Evolutionary conservation across 352 stramenopile genomes (phyloP).

Genomic region (Paralagenidium karlingii): DNA sequence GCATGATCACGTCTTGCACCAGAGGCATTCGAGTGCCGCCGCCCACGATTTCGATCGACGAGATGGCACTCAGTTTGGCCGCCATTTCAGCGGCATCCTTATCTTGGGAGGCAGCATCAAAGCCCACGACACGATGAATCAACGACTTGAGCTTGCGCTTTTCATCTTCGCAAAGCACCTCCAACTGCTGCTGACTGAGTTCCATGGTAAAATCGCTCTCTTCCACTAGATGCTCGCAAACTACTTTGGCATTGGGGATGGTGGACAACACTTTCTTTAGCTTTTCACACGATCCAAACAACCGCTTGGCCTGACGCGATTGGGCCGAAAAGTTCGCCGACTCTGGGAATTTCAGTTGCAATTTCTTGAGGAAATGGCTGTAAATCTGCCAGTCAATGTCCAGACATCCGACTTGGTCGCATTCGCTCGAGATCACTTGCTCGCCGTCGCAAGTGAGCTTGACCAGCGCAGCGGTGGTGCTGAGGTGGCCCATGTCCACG

Average conservation of each 20-base stretch:
- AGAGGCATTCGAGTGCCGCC: constrained; percentile 82
- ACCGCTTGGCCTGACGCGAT: constrained; percentile 72
- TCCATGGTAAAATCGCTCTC: constrained; percentile 73
- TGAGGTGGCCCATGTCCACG: constrained; percentile 81
- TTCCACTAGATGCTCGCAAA: constrained; percentile 71
- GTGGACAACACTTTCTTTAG: constrained; percentile 86
- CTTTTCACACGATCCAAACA: constrained; percentile 78
- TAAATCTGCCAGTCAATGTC: constrained; percentile 71
- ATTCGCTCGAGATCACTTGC: constrained; percentile 33
- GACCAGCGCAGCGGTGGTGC: constrained; percentile 54
- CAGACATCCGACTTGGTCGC: constrained; percentile 13
- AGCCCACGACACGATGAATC: constrained; percentile 20
- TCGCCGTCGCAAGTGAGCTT: constrained; percentile 47
- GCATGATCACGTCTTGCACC: constrained; percentile 62
- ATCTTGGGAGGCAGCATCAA: too few relatives aligned
- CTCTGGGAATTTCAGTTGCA: constrained; percentile 39
- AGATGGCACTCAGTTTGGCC: too few relatives aligned
- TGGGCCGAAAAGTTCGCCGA: constrained; percentile 29
- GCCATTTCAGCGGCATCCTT: constrained; percentile 6
- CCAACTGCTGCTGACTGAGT: constrained; percentile 57
- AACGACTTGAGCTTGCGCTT: constrained; percentile 36
- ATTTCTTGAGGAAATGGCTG: constrained; percentile 59
- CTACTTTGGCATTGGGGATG: constrained; percentile 63
- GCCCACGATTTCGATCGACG: constrained; percentile 83
- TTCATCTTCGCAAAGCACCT: constrained; percentile 43